Conservation (phyloP, 345 rosid species). For the Citrus mangshanensis region DNA sequence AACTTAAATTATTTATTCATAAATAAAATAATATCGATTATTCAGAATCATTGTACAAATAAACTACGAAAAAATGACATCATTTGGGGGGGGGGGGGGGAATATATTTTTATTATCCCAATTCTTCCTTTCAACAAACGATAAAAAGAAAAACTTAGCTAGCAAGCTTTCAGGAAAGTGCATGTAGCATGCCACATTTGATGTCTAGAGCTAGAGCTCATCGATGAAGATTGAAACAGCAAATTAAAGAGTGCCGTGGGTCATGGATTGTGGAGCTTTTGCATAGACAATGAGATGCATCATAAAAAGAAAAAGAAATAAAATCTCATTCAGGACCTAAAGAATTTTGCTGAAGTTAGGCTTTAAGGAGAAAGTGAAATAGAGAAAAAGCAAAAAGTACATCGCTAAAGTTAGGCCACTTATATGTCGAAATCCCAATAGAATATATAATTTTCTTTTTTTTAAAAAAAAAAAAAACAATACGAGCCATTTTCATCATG, state of each 20-base stretch:
- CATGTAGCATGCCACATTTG: neutral
- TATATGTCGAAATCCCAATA: no score
- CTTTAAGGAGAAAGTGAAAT: neutral
- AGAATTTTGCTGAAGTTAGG: neutral
- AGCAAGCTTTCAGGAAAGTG: neutral
- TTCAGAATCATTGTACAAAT: neutral
- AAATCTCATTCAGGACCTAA: neutral
- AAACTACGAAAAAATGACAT: no score
- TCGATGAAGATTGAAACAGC: neutral
- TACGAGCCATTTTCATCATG: neutral
- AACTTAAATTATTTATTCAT: no score
- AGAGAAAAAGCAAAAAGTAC: neutral
- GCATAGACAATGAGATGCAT: neutral
- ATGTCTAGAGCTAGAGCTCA: neutral
- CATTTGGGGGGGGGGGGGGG: neutral
- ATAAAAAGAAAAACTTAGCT: no score
- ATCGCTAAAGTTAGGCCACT: neutral
- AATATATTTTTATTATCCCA: neutral
- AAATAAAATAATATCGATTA: no score
- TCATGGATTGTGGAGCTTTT: neutral
- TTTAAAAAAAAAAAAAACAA: no score
- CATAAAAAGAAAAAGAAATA: no score
- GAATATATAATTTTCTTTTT: no score
- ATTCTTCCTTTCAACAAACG: neutral
- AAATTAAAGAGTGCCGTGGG: neutral